A percentile compares a stretch with the other conserved stretches of the same genome.
These are phyloP conservation scores for Boletus rufocinnamomeus DNA, from an alignment of 768 basidiomycete genomes.

Conservation along the genomic window DNA sequence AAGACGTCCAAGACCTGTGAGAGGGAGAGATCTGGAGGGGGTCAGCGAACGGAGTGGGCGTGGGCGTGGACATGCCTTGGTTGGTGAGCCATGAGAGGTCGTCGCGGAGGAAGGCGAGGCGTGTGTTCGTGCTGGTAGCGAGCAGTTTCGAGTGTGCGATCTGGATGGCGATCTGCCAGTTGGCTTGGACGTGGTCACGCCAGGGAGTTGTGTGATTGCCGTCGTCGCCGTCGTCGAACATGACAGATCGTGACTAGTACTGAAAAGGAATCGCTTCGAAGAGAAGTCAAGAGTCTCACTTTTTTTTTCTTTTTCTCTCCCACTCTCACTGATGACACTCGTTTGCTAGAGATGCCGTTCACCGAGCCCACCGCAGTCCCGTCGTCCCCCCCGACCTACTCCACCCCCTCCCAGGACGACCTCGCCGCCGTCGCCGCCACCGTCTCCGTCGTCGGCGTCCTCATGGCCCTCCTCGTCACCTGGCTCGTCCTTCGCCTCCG, in stretches of 20 bases:
- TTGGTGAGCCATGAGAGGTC: constrained; percentile 58
- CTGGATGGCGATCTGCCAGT: constrained; percentile 58
- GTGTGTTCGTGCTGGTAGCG: constrained; percentile 51
- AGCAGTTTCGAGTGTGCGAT: constrained; percentile 54
- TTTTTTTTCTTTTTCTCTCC: not conserved
- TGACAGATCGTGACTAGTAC: no score
- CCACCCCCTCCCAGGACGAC: constrained; percentile 11
- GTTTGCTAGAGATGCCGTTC: constrained; percentile 1
- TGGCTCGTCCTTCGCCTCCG: constrained; percentile 5
- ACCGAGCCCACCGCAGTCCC: not conserved
- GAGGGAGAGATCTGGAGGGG: constrained; percentile 53
- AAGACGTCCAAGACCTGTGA: constrained; percentile 71
- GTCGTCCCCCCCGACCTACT: constrained; percentile 3
- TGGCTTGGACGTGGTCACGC: constrained; percentile 53
- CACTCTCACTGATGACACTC: not conserved
- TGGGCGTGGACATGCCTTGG: constrained; percentile 47
- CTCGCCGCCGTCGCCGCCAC: constrained; percentile 26
- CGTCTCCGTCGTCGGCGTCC: constrained; percentile 21
- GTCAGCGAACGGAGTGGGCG: constrained; percentile 7
- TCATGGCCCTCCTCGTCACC: not conserved
- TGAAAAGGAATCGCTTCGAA: constrained; percentile 1
- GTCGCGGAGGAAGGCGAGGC: constrained; percentile 62
- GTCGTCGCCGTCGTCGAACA: constrained; percentile 27
- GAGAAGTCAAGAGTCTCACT: not conserved
- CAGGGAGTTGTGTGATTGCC: constrained; percentile 38